Base-by-base conservation (phyloP, 2,329 filamentous ascomycete species). In the Calonectria montana region DNA sequence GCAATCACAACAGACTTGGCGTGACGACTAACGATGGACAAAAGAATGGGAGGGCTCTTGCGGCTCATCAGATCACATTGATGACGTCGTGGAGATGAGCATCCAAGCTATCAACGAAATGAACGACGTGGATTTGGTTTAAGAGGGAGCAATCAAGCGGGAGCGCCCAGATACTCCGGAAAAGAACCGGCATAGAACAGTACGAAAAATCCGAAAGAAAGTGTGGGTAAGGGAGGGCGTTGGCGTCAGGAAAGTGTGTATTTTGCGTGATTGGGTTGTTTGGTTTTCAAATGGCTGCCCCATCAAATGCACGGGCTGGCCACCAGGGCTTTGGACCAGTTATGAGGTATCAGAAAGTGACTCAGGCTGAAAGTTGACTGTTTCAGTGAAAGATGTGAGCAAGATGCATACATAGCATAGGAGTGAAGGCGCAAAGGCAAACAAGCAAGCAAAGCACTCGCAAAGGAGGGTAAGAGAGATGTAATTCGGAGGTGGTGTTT, bases 21-120 rank as follows among this genome's bases (percentile, higher is more conserved):
- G 69, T 77, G 72, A 78, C 65, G 73, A 73, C 73, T 80, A 72
- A 79, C 75, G 67, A 64, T 75, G 67, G 57, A 65, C 27, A 71
- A 81, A 45, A 89, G 88, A 90, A 71, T 91, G 89, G 89, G 88
- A 89, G 75, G 86, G 86, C 75, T 90, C 87, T 53, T 84, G 84
- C 75, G 87, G 81, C 55, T 90, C 89, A 59, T 91, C 89, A 8
- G 89, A 90, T 37, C 86, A 86, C 69, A 84, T 89, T 79, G 89
- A 89, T 69, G 86, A 86, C 73, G 80, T 89, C 65, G 83, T 84
- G 47, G 88, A 88, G 65, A 81, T 86, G 68, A 82, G 83, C 75
- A 84, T 86, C 75, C 85, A 85, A 73, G 80, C 83, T 53, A 81
- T 83, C 62, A 82, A 80, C 64, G 84, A 88, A 65, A 73, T 85